Evolutionary conservation across 371 early-diverging fungal genomes (phyloP).

Genomic region (Mortierella sp.): DNA sequence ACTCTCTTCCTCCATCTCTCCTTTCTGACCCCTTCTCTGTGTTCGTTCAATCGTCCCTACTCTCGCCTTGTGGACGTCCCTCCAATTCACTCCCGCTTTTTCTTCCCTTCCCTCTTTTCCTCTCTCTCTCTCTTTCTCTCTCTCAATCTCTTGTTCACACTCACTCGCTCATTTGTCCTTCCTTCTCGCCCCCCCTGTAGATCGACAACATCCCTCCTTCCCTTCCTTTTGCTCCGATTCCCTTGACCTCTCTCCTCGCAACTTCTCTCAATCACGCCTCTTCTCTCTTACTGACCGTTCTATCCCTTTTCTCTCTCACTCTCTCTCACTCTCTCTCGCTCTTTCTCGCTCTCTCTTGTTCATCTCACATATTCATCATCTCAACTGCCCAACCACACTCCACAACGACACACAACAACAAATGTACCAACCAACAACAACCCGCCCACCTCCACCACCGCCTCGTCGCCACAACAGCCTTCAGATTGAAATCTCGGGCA

Average conservation of each 20-base stretch:
- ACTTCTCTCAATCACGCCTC: too few relatives aligned
- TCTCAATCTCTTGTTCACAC: too few relatives aligned
- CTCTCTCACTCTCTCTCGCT: not conserved
- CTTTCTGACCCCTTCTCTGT: not conserved
- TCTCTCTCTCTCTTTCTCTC: not conserved
- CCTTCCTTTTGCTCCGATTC: not conserved
- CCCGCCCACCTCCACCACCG: not conserved
- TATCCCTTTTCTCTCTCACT: not conserved
- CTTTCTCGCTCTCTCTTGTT: not conserved
- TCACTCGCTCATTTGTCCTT: not conserved
- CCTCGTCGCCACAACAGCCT: constrained; percentile 35
- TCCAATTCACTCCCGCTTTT: not conserved
- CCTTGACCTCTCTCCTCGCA: not conserved
- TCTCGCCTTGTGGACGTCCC: not conserved
- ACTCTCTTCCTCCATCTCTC: not conserved
- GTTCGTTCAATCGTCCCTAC: not conserved
- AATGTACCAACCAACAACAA: constrained; percentile 9
- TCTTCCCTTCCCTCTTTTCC: not conserved
- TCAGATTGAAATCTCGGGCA: constrained; percentile 70
- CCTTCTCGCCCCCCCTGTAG: not conserved
- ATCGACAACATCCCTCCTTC: not conserved
- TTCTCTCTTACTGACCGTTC: not conserved
- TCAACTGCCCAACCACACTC: not conserved
- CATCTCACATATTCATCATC: not conserved
- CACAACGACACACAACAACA: not conserved